Base-by-base conservation (phyloP, 2,329 filamentous ascomycete genomes). In the Colletotrichum graminicola region DNA sequence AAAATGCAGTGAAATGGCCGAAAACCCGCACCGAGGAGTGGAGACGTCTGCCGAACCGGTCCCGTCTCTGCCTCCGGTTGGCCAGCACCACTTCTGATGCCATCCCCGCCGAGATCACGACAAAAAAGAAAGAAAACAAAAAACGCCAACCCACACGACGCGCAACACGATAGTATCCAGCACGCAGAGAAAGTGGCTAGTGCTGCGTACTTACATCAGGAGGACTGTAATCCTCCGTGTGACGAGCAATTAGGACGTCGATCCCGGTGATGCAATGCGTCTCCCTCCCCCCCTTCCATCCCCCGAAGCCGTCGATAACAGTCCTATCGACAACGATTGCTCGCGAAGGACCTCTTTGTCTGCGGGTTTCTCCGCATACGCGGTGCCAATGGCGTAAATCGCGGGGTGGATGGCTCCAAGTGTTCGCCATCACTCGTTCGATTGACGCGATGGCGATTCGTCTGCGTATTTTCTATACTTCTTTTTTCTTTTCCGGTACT, bases 41-140 rank as follows among this genome's bases (percentile, higher is more conserved):
- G 11, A 14, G 3, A 47, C 41, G 34, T 10, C 11, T 16, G 61
- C 54, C 61, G 45, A 66, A 66, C 21, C 62, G 54, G 61, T 67
- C n/a, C 52, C 73, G 75, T 61, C 76, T 77, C 10, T 29, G 16
- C 7, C 1, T 2, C 14, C 34, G 16, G 43, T 65, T 52, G 66
- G 54, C 39, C 34, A 47, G 32, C n/a, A 65, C 3, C 29, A 12
- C 39, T 14, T 5, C 26, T 68, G 66, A 65, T 65, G 61, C 66
- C 41, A 65, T 65, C 34, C 52, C 18, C 23, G 6, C 32, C 43
- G 2, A 12, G 34, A 69, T 59, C 54, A 65, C 54, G 54, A 59
- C 36, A 8, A 39, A 11, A 12, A 29, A 29, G 29, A 29, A 29
- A 29, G 29, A 4, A 2, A 29, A 29, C 29, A 29, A 29, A 29